A percentile compares a stretch with the other conserved stretches of the same genome.
These are phyloP conservation scores for Plasmodium vinckei DNA, from an alignment of 169 alveolate genomes.

Conservation along the genomic window DNA sequence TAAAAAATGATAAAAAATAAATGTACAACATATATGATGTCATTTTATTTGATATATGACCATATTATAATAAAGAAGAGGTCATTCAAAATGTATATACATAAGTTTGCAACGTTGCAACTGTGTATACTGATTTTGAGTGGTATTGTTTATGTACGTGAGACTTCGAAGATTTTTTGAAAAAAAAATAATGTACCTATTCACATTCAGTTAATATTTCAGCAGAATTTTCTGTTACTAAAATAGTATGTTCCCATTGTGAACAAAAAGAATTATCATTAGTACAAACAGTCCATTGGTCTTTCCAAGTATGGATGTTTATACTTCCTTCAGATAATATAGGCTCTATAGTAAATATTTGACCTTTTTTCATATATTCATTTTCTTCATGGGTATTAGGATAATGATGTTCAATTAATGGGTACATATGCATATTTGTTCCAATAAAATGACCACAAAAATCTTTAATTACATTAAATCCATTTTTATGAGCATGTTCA, in stretches of 20 bases:
- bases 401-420: slow-evolving; percentile 89
- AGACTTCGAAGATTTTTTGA: too few species aligned
- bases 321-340: slow-evolving; percentile 89
- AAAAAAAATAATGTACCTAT: background rate
- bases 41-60: too few species aligned
- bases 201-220: slow-evolving; percentile 89
- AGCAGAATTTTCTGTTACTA: slow-evolving; percentile 90
- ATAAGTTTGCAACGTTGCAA: too few species aligned
- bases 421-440: slow-evolving; percentile 92
- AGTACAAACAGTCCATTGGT: slow-evolving; percentile 93
- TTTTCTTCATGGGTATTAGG: slow-evolving; percentile 79
- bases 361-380: slow-evolving; percentile 87
- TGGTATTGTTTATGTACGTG: too few species aligned
- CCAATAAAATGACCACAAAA: slow-evolving; percentile 96
- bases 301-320: slow-evolving; percentile 90
- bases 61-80: too few species aligned
- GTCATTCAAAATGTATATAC: too few species aligned
- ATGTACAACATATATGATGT: too few species aligned
- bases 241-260: slow-evolving; percentile 93
- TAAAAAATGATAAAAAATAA: too few species aligned
- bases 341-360: slow-evolving; percentile 93
- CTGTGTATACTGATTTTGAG: too few species aligned
- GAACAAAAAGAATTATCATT: slow-evolving; percentile 91
- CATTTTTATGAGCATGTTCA: slow-evolving; percentile 86
- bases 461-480: slow-evolving; percentile 88